Percentiles rank a stretch among this genome's conserved stretches.
Evolutionary conservation across 768 basidiomycete species (phyloP).

Genomic region (Collybia nuda): DNA sequence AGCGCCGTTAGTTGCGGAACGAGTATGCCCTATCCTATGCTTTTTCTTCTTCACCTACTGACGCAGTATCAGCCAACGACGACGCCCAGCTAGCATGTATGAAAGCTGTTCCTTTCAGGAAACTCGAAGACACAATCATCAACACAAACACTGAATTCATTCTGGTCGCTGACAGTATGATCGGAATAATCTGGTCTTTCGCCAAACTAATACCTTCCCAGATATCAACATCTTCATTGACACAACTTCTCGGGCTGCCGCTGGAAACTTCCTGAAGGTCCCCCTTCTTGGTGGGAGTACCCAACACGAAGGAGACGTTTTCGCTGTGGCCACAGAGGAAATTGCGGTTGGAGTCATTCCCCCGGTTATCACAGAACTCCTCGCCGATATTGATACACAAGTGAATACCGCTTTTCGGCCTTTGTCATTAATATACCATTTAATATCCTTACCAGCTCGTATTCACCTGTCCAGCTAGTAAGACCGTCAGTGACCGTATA

Average conservation of each 20-base stretch:
- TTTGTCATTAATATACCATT: neutral
- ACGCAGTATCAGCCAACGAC: slow-evolving; percentile 17
- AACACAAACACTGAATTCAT: slow-evolving; percentile 24
- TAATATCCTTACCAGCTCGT: slow-evolving; percentile 14
- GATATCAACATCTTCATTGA: slow-evolving; percentile 35
- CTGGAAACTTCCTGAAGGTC: slow-evolving; percentile 18
- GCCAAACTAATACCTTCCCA: neutral
- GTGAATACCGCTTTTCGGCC: slow-evolving; percentile 11
- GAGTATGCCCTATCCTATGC: slow-evolving; percentile 16
- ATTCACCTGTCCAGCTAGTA: slow-evolving; percentile 30
- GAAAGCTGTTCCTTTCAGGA: slow-evolving; percentile 28
- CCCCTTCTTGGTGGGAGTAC: slow-evolving; percentile 25
- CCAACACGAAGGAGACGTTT: slow-evolving; percentile 34
- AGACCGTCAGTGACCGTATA: slow-evolving; percentile 22
- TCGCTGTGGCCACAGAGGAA: slow-evolving; percentile 26
- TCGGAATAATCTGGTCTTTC: neutral
- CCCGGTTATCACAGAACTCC: slow-evolving; percentile 27
- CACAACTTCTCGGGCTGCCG: slow-evolving; percentile 13
- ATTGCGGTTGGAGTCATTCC: slow-evolving; percentile 22
- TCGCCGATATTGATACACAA: slow-evolving; percentile 28
- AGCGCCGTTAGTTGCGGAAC: slow-evolving; percentile 31
- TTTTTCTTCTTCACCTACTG: slow-evolving; percentile 5
- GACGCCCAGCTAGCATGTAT: slow-evolving; percentile 34
- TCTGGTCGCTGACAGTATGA: slow-evolving; percentile 30
- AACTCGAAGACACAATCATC: slow-evolving; percentile 30